Base-by-base conservation (phyloP, 2,329 filamentous ascomycete genomes). In the Colletotrichum sp. region DNA sequence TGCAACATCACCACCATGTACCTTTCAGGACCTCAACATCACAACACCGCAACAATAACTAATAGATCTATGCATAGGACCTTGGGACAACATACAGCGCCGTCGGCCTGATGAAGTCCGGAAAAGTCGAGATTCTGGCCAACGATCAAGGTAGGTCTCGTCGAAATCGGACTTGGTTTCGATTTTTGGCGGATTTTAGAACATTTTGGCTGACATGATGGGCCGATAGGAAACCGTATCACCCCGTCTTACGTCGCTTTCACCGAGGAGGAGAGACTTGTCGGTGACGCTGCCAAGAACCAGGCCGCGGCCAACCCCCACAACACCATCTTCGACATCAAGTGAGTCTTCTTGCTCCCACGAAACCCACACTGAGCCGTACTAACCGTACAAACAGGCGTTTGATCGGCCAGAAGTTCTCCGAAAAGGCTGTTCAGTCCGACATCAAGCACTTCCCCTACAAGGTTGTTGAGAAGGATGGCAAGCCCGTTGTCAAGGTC, bases 361-460 rank as follows among this genome's bases (percentile, higher is more conserved):
- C 28, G 28, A 28, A 28, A 28, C 28, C 28, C 28, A 28, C 28
- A 28, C 28, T 28, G 28, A 28, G 28, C 28, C 28, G 28, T 28
- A 28, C 28, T 28, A 28, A 28, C 28, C 28, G 28, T 28, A 28
- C 28, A 28, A 28, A 28, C 28, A 95, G 94, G 89, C 95, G 95
- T 85, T 87, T 97, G 82, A 96, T 97, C 84, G 95, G 95, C 83
- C 94, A 94, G 86, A 97, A 96, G 88, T 96, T 90, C 86, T 88
- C 88, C 67, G 95, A 97, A 85, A 95, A 94, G 89, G 95, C 98
- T 79, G 93, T 98, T 80, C 96, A 98, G 89, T 91, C 90, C 84
- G 97, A 99, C 85, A 92, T 97, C 85, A 99, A 99, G 95, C 95
- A 98, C 91, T 98, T 98, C 92, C 96, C 97, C 83, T 99, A 96